Conservation (phyloP, 176 grass and related monocot species). For the Eragrostis curvula region DNA sequence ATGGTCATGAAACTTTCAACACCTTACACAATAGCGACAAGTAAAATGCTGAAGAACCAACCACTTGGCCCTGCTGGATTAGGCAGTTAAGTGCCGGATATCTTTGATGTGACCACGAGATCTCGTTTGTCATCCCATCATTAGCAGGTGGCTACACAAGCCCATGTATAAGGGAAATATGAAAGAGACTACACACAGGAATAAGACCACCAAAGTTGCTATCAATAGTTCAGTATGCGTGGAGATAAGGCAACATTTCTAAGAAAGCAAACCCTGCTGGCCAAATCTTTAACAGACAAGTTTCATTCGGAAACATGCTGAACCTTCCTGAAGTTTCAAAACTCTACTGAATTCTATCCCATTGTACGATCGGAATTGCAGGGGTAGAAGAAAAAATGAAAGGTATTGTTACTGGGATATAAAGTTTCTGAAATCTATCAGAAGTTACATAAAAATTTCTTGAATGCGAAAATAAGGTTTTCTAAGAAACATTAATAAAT, state of each 20-base stretch:
- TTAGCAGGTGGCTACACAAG: slow-evolving; percentile 6
- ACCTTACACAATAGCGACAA: not conserved
- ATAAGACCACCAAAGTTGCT: slow-evolving; percentile 17
- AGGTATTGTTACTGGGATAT: not conserved
- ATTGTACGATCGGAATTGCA: not conserved
- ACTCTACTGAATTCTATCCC: not conserved
- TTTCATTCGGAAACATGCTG: slow-evolving; percentile 2
- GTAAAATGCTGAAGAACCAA: slow-evolving; percentile 27
- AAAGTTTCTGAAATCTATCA: not conserved
- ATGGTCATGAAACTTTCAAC: slow-evolving; percentile 19
- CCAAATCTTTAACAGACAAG: slow-evolving; percentile 16
- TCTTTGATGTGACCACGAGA: slow-evolving; percentile 32
- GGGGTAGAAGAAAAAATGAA: not conserved
- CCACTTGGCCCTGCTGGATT: slow-evolving; percentile 32
- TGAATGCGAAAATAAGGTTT: not conserved
- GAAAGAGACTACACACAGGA: slow-evolving; percentile 20
- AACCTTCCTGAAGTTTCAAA: slow-evolving; percentile 36
- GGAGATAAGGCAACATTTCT: slow-evolving; percentile 17
- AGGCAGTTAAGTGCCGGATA: slow-evolving; percentile 9
- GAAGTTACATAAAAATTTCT: not conserved
- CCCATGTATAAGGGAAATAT: not conserved
- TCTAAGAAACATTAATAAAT: not conserved
- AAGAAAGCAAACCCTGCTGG: slow-evolving; percentile 34
- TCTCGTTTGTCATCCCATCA: slow-evolving; percentile 17
- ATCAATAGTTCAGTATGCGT: not conserved